Conservation (phyloP, 768 basidiomycete species). For the Dacryopinax spathularia region DNA sequence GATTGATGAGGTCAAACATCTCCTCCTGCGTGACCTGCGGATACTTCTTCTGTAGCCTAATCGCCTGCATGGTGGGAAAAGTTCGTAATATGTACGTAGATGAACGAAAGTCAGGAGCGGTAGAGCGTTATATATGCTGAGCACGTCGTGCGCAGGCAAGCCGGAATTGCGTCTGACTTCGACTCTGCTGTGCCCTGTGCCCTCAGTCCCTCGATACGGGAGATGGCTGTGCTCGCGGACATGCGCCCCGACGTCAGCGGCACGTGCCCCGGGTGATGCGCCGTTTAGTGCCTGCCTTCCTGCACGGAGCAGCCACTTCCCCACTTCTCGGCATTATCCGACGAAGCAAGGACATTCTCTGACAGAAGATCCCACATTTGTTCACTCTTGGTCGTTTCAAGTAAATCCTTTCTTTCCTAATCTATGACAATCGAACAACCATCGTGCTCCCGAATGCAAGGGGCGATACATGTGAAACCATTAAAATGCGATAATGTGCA, state of each 20-base stretch:
- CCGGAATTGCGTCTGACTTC: neutral
- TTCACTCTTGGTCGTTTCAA: neutral
- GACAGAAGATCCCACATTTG: no score
- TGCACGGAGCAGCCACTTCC: no score
- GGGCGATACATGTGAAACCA: neutral
- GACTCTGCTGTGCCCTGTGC: no score
- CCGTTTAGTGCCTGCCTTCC: no score
- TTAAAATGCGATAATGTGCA: neutral
- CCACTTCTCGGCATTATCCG: no score
- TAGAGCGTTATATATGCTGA: neutral
- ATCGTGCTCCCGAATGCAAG: neutral
- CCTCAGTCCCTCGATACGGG: neutral
- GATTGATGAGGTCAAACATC: slow-evolving; percentile 85
- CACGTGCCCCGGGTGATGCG: no score
- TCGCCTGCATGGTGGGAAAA: slow-evolving; percentile 50
- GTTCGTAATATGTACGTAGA: neutral
- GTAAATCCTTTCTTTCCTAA: neutral
- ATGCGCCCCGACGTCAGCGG: neutral
- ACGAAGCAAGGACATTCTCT: no score
- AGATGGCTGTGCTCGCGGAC: neutral
- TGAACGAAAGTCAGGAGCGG: neutral
- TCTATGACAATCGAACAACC: slow-evolving; percentile 4
- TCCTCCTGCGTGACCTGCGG: slow-evolving; percentile 85
- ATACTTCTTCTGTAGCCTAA: slow-evolving; percentile 82
- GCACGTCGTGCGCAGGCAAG: neutral